Evolutionary conservation across 2,329 filamentous ascomycete genomes (phyloP).

Genomic region (Pleoardoris graminearum): DNA sequence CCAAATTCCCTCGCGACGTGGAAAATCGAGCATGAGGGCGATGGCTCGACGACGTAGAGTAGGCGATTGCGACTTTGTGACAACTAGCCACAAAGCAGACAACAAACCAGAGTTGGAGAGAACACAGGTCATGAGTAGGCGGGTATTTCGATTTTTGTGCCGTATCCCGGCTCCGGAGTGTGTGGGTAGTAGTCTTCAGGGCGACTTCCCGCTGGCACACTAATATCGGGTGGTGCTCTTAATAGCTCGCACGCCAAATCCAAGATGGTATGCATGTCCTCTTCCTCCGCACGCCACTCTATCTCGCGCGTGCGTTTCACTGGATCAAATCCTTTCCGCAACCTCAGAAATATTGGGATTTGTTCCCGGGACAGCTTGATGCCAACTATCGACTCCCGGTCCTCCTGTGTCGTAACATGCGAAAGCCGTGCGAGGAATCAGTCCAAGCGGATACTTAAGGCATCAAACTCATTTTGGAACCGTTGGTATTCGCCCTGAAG

Average conservation of each 20-base stretch:
- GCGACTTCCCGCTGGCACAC: conserved; percentile 19
- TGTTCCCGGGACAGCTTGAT: conserved; percentile 17
- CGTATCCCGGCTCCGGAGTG: conserved; percentile 10
- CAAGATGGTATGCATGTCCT: conserved; percentile 16
- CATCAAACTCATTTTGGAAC: conserved; percentile 8
- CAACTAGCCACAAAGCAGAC: conserved; percentile 32
- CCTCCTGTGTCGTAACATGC: conserved; percentile 5
- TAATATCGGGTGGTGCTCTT: conserved; percentile 20
- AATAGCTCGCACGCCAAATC: conserved; percentile 21
- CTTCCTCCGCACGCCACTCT: conserved; percentile 18
- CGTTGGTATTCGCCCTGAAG: conserved; percentile 1
- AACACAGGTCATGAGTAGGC: conserved; percentile 27
- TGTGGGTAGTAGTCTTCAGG: conserved; percentile 18
- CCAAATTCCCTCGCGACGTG: conserved; percentile 55
- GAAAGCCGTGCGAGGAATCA: conserved; percentile 12
- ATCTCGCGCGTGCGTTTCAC: conserved; percentile 4
- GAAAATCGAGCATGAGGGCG: conserved; percentile 29
- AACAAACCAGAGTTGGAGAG: conserved; percentile 29
- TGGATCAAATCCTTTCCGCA: conserved; percentile 10
- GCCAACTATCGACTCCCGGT: conserved; percentile 11
- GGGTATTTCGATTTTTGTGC: neutral
- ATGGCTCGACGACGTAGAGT: conserved; percentile 31
- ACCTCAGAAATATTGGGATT: conserved; percentile 9
- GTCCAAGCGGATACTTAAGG: conserved; percentile 13
- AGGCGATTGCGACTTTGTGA: conserved; percentile 23